Evolutionary conservation across 305 asterid genomes (phyloP).

Genomic region (Fraxinus ornus): DNA sequence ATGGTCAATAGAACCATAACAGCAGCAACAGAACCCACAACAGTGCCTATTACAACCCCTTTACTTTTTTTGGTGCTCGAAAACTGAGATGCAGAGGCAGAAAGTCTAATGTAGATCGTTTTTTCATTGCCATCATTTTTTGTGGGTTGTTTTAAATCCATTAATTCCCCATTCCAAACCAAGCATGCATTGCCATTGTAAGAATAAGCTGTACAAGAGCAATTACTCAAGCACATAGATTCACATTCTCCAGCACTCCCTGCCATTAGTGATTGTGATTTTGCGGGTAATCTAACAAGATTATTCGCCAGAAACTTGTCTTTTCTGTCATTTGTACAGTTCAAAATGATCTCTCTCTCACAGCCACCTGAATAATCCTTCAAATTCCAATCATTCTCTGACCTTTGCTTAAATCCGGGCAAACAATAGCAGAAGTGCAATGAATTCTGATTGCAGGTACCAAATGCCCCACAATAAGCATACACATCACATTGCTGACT

Average conservation of each 20-base stretch:
- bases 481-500: conserved; percentile 59
- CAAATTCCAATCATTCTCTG: conserved; percentile 44
- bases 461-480: conserved; percentile 65
- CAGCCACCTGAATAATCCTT: conserved; percentile 68
- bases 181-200: conserved; percentile 41
- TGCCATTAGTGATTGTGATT: conserved; percentile 18
- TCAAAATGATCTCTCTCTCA: conserved; percentile 30
- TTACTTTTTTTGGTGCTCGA: conserved; percentile 33
- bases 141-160: conserved; percentile 38
- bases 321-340: conserved; percentile 3
- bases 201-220: conserved; percentile 65
- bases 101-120: conserved; percentile 29
- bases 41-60: conserved; percentile 37
- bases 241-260: conserved; percentile 46
- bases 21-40: conserved; percentile 46
- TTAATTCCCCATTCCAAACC: conserved; percentile 42
- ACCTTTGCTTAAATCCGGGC: conserved; percentile 38
- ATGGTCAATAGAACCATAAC: conserved; percentile 25
- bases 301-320: conserved; percentile 35
- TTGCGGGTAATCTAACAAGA: conserved; percentile 28
- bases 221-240: conserved; percentile 48
- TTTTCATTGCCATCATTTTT: conserved; percentile 39
- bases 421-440: conserved; percentile 56
- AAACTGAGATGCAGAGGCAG: conserved; percentile 54
- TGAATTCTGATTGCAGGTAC: conserved; percentile 47